Evolutionary conservation across 352 stramenopile genomes (phyloP), one percentile per base, ranked within the genome.

Genomic region (Phytophthora fragariaefolia): DNA sequence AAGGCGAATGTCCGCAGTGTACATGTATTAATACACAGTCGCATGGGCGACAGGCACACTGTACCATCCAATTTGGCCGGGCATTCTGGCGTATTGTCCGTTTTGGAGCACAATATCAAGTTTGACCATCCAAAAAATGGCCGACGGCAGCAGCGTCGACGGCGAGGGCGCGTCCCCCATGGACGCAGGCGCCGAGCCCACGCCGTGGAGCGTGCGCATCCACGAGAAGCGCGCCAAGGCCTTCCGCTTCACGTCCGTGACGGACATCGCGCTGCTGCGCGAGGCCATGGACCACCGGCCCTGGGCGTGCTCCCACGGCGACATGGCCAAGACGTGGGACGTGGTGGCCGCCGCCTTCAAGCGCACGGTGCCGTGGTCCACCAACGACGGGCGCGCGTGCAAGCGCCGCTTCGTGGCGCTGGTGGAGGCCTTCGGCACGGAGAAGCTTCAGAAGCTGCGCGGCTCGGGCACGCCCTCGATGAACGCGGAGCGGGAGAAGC

Each of bases 161-260:
- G n/a, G n/a, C n/a, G n/a, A n/a, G n/a, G n/a, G n/a, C n/a, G n/a
- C n/a, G n/a, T n/a, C n/a, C n/a, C n/a, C n/a, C n/a, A n/a, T n/a
- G n/a, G n/a, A n/a, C n/a, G n/a, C n/a, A 42, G 34, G 34, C 32
- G 32, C 32, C 32, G 5, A 3, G 8, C 15, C 34, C 34, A 32
- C 46, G 3, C 65, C 65, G 4, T 73, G 65, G 65, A 65, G 28
- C 30, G 45, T 65, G 8, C 58, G 65, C 34, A 68, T 73, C 18
- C 60, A 74, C 47, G 66, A 74, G 6, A 74, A 74, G 42, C 66
- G 60, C 20, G 51, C 58, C 38, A 74, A 74, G 24, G 59, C 66
- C 17, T 74, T 74, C 40, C 66, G 66, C 36, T 74, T 74, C 24
- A 69, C 62, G 30, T 66, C 66, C 17, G 66, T 54, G n/a, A 70